Evolutionary conservation across 345 rosid species (phyloP).

Genomic region (Passiflora organensis): DNA sequence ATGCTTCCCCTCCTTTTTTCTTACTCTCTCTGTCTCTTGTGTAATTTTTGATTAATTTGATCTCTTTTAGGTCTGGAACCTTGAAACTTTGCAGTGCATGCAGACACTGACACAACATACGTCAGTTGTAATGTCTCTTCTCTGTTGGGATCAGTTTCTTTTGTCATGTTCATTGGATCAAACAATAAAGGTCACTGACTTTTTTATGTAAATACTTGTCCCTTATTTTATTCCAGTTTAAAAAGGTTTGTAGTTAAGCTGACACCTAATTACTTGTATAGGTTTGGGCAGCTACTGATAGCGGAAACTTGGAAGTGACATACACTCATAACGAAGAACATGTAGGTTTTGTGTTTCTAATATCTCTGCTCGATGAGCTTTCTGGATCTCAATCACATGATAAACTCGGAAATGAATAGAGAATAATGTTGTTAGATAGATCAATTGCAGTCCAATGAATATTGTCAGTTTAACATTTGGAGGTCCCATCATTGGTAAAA

Average conservation of each 20-base stretch:
- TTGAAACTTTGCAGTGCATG: slow-evolving; percentile 83
- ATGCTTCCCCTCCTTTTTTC: not conserved
- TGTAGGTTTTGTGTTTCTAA: slow-evolving; percentile 38
- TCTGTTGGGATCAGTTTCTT: slow-evolving; percentile 99
- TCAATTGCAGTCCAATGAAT: too few species aligned
- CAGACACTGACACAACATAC: slow-evolving; percentile 76
- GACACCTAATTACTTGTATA: slow-evolving; percentile 24
- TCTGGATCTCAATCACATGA: not conserved
- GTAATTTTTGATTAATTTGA: slow-evolving; percentile 1
- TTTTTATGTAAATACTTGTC: slow-evolving; percentile 4
- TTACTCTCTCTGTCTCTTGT: slow-evolving; percentile 1
- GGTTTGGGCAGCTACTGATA: slow-evolving; percentile 93
- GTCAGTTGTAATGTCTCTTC: slow-evolving; percentile 88
- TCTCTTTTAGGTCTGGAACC: slow-evolving; percentile 71
- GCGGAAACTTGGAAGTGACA: slow-evolving; percentile 87
- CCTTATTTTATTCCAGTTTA: not conserved
- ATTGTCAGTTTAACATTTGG: too few species aligned
- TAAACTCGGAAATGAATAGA: not conserved
- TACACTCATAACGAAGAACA: slow-evolving; percentile 86
- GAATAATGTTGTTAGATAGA: too few species aligned
- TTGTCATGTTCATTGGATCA: slow-evolving; percentile 90
- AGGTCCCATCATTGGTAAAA: too few species aligned
- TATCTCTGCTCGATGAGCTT: slow-evolving; percentile 2
- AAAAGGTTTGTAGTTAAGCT: not conserved
- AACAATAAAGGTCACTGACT: slow-evolving; percentile 65